Evolutionary conservation across 345 rosid genomes (phyloP).

Genomic region (Bruguiera sexangula): DNA sequence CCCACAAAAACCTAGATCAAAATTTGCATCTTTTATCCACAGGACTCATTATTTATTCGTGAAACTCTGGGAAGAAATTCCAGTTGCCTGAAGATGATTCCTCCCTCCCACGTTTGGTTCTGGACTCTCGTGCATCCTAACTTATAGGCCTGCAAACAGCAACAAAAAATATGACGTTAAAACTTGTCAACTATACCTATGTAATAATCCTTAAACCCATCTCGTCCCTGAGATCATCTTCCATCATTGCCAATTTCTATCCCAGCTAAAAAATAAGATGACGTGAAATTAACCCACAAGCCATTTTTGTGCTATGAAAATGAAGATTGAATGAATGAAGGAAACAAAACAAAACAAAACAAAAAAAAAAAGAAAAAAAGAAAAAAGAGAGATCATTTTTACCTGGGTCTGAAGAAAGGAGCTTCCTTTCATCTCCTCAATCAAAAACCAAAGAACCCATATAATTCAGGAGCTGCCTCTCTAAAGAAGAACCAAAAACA

Average conservation of each 20-base stretch:
- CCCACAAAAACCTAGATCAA: conserved; percentile 39
- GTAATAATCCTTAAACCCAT: neutral
- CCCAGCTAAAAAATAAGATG: neutral
- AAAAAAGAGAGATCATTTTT: neutral
- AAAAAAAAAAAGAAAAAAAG: neutral
- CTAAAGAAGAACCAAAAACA: neutral
- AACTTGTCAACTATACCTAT: neutral
- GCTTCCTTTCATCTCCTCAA: conserved; percentile 24
- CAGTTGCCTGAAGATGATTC: conserved; percentile 9
- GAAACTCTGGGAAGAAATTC: conserved; percentile 5
- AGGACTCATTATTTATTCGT: neutral
- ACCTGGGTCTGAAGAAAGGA: conserved; percentile 37
- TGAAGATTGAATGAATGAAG: neutral
- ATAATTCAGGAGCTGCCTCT: neutral
- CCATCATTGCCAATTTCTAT: neutral
- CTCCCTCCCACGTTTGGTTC: conserved; percentile 21
- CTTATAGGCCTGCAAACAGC: conserved; percentile 21
- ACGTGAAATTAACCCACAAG: neutral
- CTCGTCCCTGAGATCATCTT: neutral
- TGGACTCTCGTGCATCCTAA: conserved; percentile 15
- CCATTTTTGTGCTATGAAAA: neutral
- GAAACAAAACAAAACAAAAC: no score
- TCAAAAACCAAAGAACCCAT: conserved; percentile 26
- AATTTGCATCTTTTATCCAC: conserved; percentile 22
- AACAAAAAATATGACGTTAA: neutral